Evolutionary conservation across 305 asterid genomes (phyloP).

Genomic region (Fraxinus velutina): DNA sequence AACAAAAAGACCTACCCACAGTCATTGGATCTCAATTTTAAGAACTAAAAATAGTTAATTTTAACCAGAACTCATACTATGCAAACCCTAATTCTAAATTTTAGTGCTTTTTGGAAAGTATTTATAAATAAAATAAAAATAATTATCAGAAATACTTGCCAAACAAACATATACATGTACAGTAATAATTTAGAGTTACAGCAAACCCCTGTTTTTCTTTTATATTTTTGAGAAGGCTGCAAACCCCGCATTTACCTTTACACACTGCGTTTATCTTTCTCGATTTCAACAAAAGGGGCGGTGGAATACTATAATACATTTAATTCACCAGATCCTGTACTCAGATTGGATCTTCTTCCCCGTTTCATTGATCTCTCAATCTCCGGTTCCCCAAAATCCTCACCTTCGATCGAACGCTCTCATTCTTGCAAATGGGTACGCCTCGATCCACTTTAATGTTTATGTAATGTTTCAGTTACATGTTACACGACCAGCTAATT

Average conservation of each 20-base stretch:
- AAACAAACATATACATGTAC: no score
- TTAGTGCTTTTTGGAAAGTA: neutral
- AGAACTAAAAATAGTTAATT: neutral
- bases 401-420: constrained; percentile 22
- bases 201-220: neutral
- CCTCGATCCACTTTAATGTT: constrained; percentile 27
- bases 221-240: neutral
- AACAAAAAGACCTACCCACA: neutral
- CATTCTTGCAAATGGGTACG: constrained; percentile 30
- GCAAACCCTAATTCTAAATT: neutral
- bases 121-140: no score
- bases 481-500: neutral
- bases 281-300: neutral
- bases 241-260: neutral
- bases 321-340: constrained; percentile 16
- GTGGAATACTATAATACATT: neutral
- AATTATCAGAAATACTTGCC: neutral
- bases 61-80: neutral
- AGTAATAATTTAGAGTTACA: neutral
- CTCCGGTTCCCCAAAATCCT: neutral
- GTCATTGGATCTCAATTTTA: neutral
- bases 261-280: neutral
- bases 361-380: constrained; percentile 19
- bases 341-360: constrained; percentile 1
- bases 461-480: neutral